Base-by-base conservation (phyloP, 2,329 filamentous ascomycete species). In the Pestalotiopsis sp. region DNA sequence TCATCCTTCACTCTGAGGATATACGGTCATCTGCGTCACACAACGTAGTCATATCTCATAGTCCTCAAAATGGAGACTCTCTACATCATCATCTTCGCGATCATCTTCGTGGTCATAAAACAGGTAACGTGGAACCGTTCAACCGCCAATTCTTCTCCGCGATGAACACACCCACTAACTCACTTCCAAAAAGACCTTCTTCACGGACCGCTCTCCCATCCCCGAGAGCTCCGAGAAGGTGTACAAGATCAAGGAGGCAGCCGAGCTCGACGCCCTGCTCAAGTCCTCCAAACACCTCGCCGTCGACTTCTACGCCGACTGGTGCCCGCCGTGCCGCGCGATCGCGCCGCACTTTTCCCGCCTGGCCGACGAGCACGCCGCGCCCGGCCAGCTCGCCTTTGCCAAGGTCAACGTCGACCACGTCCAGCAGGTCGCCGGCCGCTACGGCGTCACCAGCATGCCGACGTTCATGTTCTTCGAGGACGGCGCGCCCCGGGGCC, bases 241-340 rank as follows among this genome's bases (percentile, higher is more conserved):
- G n/a, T 74, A 74, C 68, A 80, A 81, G 64, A 52, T 69, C 64
- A 71, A 73, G 71, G 91, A 87, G 74, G 86, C 85, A 78, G 74
- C 80, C 56, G 86, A 88, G 31, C 93, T 86, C 81, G 78, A 87
- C 67, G 75, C 83, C 49, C 84, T 89, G 70, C 75, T 88, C 73
- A 72, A 78, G 17, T 78, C 77, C 6, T 86, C 81, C 61, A 83
- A 81, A 61, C 86, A 84, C 78, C 85, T 89, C 71, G 82, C 84
- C 70, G 79, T 87, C 71, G 87, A 90, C 76, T 89, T 89, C 79
- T 85, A 82, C 79, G 87, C 88, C 69, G 80, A 84, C 74, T 90
- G 88, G 88, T 90, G 88, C 79, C 83, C 83, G 56, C 88, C 88
- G 36, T 90, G 88, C 85, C 87, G 87, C 79, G 80, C 81, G 73